A percentile compares a stretch with the other conserved stretches of the same genome.
These are phyloP conservation scores for Isatis tinctoria DNA, from an alignment of 345 rosid species.

Conservation along the genomic window DNA sequence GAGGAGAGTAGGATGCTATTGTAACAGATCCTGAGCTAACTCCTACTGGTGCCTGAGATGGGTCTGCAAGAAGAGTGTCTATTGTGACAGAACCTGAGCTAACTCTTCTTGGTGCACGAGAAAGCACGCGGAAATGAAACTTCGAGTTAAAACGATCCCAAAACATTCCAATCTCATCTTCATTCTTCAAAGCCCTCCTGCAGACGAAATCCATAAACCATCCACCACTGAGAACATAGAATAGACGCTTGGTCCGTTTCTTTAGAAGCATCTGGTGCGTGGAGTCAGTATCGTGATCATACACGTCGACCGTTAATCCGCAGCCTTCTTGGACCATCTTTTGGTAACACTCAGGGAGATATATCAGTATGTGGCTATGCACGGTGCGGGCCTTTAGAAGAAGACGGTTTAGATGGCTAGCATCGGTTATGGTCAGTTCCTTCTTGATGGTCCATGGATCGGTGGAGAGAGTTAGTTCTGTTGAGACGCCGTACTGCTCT, in stretches of 20 bases:
- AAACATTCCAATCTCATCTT: slow-evolving; percentile 8
- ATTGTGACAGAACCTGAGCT: background rate
- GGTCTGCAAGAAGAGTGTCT: background rate
- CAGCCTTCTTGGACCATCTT: background rate
- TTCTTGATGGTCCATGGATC: slow-evolving; percentile 23
- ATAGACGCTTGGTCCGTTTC: background rate
- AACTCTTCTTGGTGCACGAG: background rate
- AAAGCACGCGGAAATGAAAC: slow-evolving; percentile 13
- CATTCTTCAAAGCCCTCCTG: slow-evolving; percentile 1
- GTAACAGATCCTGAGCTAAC: background rate
- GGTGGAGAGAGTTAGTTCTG: background rate
- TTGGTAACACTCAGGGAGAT: background rate
- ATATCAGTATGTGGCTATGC: background rate
- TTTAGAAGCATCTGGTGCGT: background rate
- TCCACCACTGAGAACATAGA: slow-evolving; percentile 1
- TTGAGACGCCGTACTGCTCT: background rate
- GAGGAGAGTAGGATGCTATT: background rate
- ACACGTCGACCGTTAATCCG: background rate
- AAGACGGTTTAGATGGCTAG: slow-evolving; percentile 4
- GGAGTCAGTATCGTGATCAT: slow-evolving; percentile 11
- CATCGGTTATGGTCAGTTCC: slow-evolving; percentile 1
- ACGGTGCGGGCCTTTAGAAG: background rate
- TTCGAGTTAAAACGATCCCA: slow-evolving; percentile 8
- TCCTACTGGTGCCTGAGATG: background rate
- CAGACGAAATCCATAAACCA: slow-evolving; percentile 5